These are phyloP conservation scores for Stromatinia cepivora DNA, from an alignment of 2,329 filamentous ascomycete species.

Conservation along the genomic window DNA sequence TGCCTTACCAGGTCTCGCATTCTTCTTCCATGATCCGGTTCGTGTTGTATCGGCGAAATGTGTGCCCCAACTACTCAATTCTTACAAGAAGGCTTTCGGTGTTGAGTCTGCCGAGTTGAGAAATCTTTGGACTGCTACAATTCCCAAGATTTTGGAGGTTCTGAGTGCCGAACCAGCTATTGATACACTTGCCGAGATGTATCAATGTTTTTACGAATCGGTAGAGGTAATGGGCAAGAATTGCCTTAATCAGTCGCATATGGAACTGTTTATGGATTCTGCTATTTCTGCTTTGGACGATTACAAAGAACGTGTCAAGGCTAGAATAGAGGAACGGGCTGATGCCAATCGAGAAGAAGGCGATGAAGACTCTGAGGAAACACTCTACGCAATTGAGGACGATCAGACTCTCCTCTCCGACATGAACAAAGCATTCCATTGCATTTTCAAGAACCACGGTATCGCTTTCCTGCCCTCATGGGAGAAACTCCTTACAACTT, in stretches of 20 bases:
- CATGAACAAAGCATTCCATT: constrained; percentile 99
- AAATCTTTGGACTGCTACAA: constrained; percentile 81
- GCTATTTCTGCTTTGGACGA: constrained; percentile 86
- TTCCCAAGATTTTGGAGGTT: constrained; percentile 90
- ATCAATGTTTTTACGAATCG: constrained; percentile 99
- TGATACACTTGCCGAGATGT: constrained; percentile 97
- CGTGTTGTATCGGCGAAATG: constrained; percentile 93
- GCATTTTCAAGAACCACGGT: constrained; percentile 96
- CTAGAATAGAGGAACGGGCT: constrained; percentile 79
- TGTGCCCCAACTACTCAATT: constrained; percentile 87
- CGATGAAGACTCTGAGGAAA: constrained; percentile 85
- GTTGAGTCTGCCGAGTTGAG: constrained; percentile 74
- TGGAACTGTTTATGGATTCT: constrained; percentile 83
- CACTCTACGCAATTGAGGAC: constrained; percentile 89
- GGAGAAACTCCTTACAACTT: constrained; percentile 82
- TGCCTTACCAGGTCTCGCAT: constrained; percentile 86
- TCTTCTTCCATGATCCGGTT: constrained; percentile 99
- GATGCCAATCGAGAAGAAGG: constrained; percentile 76
- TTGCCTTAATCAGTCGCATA: constrained; percentile 74
- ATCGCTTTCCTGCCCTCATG: constrained; percentile 80
- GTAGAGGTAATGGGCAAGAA: constrained; percentile 90
- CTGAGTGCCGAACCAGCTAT: constrained; percentile 92
- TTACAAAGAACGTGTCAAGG: constrained; percentile 83
- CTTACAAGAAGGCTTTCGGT: constrained; percentile 91
- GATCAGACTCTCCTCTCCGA: constrained; percentile 95